These are phyloP conservation scores for Mycosarcoma maydis DNA, from an alignment of 1,284 basidiomycete species.

Conservation along the genomic window DNA sequence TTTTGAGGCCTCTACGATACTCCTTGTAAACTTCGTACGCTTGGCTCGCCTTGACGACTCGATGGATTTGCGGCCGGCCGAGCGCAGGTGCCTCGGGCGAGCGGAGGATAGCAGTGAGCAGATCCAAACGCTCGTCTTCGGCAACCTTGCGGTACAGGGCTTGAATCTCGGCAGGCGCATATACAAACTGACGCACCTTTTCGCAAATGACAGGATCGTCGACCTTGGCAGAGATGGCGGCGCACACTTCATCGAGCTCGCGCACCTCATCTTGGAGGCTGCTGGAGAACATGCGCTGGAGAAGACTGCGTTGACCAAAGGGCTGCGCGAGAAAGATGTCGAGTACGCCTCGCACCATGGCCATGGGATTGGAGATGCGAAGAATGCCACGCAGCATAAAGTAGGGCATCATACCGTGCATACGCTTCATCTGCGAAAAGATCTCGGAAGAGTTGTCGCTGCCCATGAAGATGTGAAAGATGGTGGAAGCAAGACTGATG, in stretches of 20 bases:
- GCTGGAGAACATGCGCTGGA: slow-evolving; percentile 87
- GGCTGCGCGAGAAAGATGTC: slow-evolving; percentile 98
- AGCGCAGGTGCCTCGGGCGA: slow-evolving; percentile 77
- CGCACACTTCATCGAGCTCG: slow-evolving; percentile 83
- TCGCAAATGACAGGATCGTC: slow-evolving; percentile 87
- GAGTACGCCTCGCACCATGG: slow-evolving; percentile 89
- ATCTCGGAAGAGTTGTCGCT: slow-evolving; percentile 91
- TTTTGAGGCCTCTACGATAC: slow-evolving; percentile 50
- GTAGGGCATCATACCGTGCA: slow-evolving; percentile 97
- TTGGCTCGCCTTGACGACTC: slow-evolving; percentile 58
- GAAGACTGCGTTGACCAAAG: slow-evolving; percentile 88
- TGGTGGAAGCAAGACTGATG: slow-evolving; percentile 85
- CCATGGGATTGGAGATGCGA: slow-evolving; percentile 92
- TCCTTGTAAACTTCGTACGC: slow-evolving; percentile 63
- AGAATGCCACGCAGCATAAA: slow-evolving; percentile 92
- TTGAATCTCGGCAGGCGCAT: slow-evolving; percentile 87
- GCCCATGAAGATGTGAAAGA: slow-evolving; percentile 93
- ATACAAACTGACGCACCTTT: slow-evolving; percentile 85
- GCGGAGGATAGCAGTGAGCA: slow-evolving; percentile 84
- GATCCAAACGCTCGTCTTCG: slow-evolving; percentile 77
- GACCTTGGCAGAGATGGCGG: slow-evolving; percentile 84
- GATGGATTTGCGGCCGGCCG: slow-evolving; percentile 52
- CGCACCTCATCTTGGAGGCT: slow-evolving; percentile 88
- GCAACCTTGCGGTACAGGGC: slow-evolving; percentile 68
- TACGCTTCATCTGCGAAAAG: slow-evolving; percentile 85